Evolutionary conservation across 768 basidiomycete species (phyloP), one percentile per base, ranked within the genome.

Genomic region (Rhizopogon salebrosus): DNA sequence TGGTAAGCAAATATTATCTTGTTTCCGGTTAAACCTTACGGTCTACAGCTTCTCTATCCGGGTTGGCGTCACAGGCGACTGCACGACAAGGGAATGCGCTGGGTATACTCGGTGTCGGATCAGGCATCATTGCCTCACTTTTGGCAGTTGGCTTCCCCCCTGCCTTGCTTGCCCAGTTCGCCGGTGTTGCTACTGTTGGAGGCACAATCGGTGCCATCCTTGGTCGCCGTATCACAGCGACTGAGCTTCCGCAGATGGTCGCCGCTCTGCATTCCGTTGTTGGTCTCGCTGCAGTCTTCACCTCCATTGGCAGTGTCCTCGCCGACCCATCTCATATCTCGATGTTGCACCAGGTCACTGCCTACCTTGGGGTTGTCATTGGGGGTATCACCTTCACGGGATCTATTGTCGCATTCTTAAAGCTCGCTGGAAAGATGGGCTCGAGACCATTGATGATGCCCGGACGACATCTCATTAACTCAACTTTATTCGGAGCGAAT

Each of bases 341-440:
- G 3, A 84, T 75, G 8, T 72, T 94, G 38, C 92, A 94, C 65
- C 75, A 88, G 46, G 82, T 90, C 29, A 89, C 90, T 1, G 91
- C 92, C 3, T 94, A 94, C 63, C 78, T 94, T 23, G 88, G 92
- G 11, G 84, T 91, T 29, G 80, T 91, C 49, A 91, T 93, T 63
- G 90, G 87, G 70, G 92, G 92, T 53, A 76, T 94, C 49, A 93
- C 92, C 0, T 94, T 94, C 62, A 93, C 92, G 3, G 91, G 91
- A 24, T 92, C 91, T 1, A 82, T 94, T 39, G 87, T 94, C 14
- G 92, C 92, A 4, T 94, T 92, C 78, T 69, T 94, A 41, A 94
- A 94, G 65, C 76, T 94, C 35, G 89, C 90, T 6, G 91, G 87
- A 7, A 82, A 79, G 52, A 89, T 93, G 82, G 76, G 86, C 4